Percentiles rank a stretch among this genome's conserved stretches.
phyloP scores from a whole-genome alignment of 495 filamentous ascomycete genomes.

The Margaritispora aquatica region DNA sequence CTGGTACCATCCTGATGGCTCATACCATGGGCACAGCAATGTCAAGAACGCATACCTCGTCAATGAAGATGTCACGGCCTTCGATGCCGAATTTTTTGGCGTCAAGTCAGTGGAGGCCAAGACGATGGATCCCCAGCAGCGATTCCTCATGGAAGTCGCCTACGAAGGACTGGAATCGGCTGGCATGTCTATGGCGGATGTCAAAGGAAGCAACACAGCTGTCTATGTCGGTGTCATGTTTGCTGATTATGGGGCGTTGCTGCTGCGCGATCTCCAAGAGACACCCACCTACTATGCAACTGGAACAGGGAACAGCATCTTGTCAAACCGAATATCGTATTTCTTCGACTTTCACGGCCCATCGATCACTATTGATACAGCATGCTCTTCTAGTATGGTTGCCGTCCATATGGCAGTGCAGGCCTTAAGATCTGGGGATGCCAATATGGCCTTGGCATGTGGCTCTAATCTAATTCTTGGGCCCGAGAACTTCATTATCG shows the following conservation, averaged over 20 bases:
- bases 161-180: slow-evolving; percentile 20
- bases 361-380: slow-evolving; percentile 73
- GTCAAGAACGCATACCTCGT: slow-evolving; percentile 1
- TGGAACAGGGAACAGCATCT: slow-evolving; percentile 24
- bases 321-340: slow-evolving; percentile 6
- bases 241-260: slow-evolving; percentile 30
- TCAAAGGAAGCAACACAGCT: slow-evolving; percentile 20
- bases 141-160: not conserved
- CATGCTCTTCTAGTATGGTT: slow-evolving; percentile 49
- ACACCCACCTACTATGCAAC: slow-evolving; percentile 21
- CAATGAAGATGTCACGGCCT: not conserved
- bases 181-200: slow-evolving; percentile 29
- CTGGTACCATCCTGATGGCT: not conserved
- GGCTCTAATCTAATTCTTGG: slow-evolving; percentile 4
- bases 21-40: slow-evolving; percentile 2
- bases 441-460: slow-evolving; percentile 27
- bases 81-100: slow-evolving; percentile 24
- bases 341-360: slow-evolving; percentile 10
- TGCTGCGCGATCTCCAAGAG: no score
- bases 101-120: slow-evolving; percentile 1
- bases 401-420: slow-evolving; percentile 69
- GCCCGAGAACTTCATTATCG: slow-evolving; percentile 4
- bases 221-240: slow-evolving; percentile 22
- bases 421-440: slow-evolving; percentile 56
- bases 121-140: slow-evolving; percentile 6